A percentile compares a stretch with the other conserved stretches of the same genome.
phyloP scores from a whole-genome alignment of 192 early-diverging fungal genomes.

The Coemansia sp. region DNA sequence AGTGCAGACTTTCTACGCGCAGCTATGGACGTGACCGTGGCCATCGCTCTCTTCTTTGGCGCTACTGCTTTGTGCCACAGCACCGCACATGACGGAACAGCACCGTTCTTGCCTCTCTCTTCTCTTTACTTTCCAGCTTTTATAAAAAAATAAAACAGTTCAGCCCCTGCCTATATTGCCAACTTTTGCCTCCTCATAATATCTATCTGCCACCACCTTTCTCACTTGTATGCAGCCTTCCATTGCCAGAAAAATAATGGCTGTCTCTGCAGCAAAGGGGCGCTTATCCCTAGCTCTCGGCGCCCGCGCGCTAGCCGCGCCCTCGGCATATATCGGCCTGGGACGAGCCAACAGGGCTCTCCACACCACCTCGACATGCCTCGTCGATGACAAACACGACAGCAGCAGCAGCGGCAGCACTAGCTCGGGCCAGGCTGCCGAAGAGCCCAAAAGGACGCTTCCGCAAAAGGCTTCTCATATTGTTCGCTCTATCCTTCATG shows the following conservation, averaged over 20 bases:
- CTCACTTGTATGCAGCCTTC: not conserved
- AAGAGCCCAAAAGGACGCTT: constrained; percentile 45
- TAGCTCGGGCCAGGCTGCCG: constrained; percentile 12
- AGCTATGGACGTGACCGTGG: not conserved
- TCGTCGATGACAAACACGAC: constrained; percentile 7
- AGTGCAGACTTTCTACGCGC: not conserved
- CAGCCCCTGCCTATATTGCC: not conserved
- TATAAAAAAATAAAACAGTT: not conserved
- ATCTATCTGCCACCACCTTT: not conserved
- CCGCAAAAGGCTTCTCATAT: constrained; percentile 59
- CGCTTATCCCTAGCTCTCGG: not conserved
- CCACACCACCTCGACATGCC: not conserved
- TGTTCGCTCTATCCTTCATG: constrained; percentile 71
- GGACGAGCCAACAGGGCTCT: not conserved
- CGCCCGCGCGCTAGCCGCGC: too few species aligned
- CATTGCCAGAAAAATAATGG: not conserved
- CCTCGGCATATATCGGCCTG: too few species aligned
- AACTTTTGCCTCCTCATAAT: not conserved
- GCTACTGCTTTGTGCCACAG: not conserved
- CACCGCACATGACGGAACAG: not conserved
- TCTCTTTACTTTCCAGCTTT: not conserved
- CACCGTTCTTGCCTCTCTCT: not conserved
- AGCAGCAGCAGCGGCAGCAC: constrained; percentile 3
- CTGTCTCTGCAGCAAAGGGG: not conserved
- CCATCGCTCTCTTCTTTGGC: not conserved